Conservation (phyloP, 495 filamentous ascomycete species). For the Aspergillus campestris region DNA sequence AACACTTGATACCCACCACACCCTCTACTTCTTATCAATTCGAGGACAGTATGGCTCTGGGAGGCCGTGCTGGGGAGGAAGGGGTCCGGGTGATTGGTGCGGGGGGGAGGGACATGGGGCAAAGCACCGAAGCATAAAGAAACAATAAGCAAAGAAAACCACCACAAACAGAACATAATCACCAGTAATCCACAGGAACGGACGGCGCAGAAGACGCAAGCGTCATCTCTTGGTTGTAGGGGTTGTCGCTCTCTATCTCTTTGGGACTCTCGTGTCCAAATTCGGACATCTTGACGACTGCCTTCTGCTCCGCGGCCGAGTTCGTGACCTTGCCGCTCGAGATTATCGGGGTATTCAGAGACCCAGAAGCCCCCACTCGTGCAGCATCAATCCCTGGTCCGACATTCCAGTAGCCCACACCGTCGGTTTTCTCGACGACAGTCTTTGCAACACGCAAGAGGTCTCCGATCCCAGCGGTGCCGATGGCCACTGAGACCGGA, state of each 20-base stretch:
- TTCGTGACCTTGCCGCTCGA: not conserved
- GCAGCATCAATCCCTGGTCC: conserved; percentile 8
- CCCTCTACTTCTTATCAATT: not conserved
- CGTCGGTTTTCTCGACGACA: conserved; percentile 30
- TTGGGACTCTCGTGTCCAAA: conserved; percentile 15
- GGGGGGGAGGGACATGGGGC: too few relatives aligned
- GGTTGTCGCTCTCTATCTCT: conserved; percentile 10
- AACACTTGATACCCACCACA: too few relatives aligned
- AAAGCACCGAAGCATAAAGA: too few relatives aligned
- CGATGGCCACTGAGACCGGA: conserved; percentile 17
- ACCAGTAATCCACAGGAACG: conserved; percentile 8
- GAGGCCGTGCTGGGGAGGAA: too few relatives aligned
- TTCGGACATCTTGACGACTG: conserved; percentile 1
- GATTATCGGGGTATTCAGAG: not conserved
- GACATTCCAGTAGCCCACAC: conserved; percentile 24
- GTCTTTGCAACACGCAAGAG: conserved; percentile 21
- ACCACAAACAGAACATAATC: not conserved
- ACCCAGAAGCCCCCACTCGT: not conserved
- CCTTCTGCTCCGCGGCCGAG: not conserved
- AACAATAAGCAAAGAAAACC: too few relatives aligned
- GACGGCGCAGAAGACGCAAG: not conserved
- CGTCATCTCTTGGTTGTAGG: not conserved
- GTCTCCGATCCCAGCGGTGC: conserved; percentile 21
- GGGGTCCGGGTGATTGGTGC: too few relatives aligned
- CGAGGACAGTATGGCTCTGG: too few relatives aligned